These are phyloP conservation scores for Aspergillus hiratsukae DNA, from an alignment of 2,329 filamentous ascomycete species.

Conservation along the genomic window DNA sequence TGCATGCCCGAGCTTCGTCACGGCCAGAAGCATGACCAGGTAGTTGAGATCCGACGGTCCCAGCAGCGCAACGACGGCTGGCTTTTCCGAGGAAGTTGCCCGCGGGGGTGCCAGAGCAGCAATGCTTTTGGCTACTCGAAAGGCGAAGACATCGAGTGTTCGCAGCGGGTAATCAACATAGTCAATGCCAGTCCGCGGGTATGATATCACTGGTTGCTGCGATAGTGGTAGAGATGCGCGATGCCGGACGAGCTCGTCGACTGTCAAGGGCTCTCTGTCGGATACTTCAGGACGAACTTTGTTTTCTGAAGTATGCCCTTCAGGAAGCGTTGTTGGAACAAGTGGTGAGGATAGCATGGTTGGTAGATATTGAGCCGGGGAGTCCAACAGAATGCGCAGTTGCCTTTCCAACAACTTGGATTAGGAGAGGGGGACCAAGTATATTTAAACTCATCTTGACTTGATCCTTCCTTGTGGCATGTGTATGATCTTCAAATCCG, in stretches of 20 bases:
- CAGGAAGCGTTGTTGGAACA: slow-evolving; percentile 5
- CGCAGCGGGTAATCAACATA: slow-evolving; percentile 47
- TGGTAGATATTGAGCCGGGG: not conserved
- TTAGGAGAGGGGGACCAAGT: not conserved
- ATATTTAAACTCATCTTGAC: not conserved
- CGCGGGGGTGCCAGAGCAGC: slow-evolving; percentile 19
- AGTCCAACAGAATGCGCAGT: not conserved
- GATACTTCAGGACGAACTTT: not conserved
- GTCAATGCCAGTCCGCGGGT: slow-evolving; percentile 41
- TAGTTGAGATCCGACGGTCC: slow-evolving; percentile 54
- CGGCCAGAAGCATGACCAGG: slow-evolving; percentile 50
- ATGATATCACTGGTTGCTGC: slow-evolving; percentile 37
- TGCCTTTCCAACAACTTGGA: not conserved
- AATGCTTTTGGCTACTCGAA: slow-evolving; percentile 27
- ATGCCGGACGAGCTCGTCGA: slow-evolving; percentile 38
- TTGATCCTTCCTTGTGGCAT: not conserved
- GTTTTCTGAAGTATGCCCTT: slow-evolving; percentile 3
- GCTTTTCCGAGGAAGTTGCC: slow-evolving; percentile 22
- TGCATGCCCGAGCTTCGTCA: slow-evolving; percentile 54
- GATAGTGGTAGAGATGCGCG: slow-evolving; percentile 33
- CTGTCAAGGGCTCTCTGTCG: slow-evolving; percentile 21
- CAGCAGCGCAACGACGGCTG: slow-evolving; percentile 46
- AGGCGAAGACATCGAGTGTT: slow-evolving; percentile 40
- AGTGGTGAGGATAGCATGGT: slow-evolving; percentile 11
- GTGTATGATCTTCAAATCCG: not conserved